Evolutionary conservation across 495 filamentous ascomycete species (phyloP), one percentile per base, ranked within the genome.

Genomic region (Oleoguttula mirabilis): DNA sequence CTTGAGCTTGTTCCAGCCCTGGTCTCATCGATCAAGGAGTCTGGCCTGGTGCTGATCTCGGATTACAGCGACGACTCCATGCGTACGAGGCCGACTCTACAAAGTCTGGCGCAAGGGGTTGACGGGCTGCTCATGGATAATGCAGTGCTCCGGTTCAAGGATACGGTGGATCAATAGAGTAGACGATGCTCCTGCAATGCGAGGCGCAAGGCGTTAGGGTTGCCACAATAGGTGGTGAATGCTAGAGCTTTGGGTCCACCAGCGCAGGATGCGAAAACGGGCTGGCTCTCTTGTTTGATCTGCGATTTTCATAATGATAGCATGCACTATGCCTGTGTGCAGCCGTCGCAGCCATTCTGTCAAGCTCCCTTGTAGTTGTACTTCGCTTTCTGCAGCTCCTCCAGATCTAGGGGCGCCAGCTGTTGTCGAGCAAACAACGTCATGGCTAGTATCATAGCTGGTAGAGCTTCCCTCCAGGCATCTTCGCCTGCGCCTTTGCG

Each of bases 21-120:
- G 27, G 76, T 93, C 36, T 80, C 88, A 50, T 84, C 88, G 30
- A 88, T 98, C 62, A 95, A 95, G 61, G 83, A 80, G 21, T 82
- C 92, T 20, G 92, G 90, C 30, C 69, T 98, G 32, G 90, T 94
- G 4, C 69, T 98, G 28, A 84, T 98, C 24, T 77, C 82, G n/a
- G 88, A 96, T 55, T 83, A 80, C 24, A 86, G 84, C 15, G 61
- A 63, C 22, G 41, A 57, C 7, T 15, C 32, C 11, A n/a, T 30
- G 22, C 64, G 55, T 22, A 58, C 64, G 50, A 67, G 55, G 30
- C 73, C 65, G 60, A 61, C 34, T 20, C n/a, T 52, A 21, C n/a
- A 27, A 25, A 28, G 39, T 17, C 19, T 76, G 60, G 69, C 70
- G 17, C 64, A 72, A 19, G 84, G 85, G 10, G 79, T 95, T 33